Evolutionary conservation across 2,329 filamentous ascomycete species (phyloP).

Genomic region (Clarireedia homoeocarpa): DNA sequence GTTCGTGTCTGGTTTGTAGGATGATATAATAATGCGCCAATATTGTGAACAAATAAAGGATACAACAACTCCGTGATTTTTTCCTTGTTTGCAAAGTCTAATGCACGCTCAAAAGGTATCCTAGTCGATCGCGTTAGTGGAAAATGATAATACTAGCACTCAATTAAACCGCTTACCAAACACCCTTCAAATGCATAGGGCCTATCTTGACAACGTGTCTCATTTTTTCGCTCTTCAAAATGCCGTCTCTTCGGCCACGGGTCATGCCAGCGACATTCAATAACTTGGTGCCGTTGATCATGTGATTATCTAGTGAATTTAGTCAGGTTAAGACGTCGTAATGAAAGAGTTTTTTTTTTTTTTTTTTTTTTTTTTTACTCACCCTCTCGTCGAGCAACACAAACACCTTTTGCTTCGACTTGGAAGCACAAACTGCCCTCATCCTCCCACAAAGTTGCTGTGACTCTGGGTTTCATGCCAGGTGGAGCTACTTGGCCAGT

Average conservation of each 20-base stretch:
- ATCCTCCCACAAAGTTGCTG: conserved; percentile 95
- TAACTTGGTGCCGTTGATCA: conserved; percentile 98
- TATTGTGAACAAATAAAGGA: conserved; percentile 95
- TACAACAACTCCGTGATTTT: conserved; percentile 96
- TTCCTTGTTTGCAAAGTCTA: conserved; percentile 99
- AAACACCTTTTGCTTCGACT: conserved; percentile 92
- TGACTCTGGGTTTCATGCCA: conserved; percentile 93
- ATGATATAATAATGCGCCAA: conserved; percentile 87
- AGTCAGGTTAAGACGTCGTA: neutral
- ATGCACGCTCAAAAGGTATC: conserved; percentile 96
- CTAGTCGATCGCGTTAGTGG: conserved; percentile 37
- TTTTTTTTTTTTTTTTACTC: too few relatives aligned
- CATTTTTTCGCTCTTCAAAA: conserved; percentile 94
- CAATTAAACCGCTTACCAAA: conserved; percentile 62
- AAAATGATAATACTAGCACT: neutral
- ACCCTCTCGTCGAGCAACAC: conserved; percentile 91
- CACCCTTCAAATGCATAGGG: conserved; percentile 97
- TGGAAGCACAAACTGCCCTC: conserved; percentile 97
- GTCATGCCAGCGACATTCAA: conserved; percentile 98
- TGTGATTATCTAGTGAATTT: conserved; percentile 70
- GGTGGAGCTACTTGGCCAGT: conserved; percentile 90
- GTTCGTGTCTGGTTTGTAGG: conserved; percentile 79
- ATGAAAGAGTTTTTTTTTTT: too few relatives aligned
- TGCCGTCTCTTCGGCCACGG: conserved; percentile 86
- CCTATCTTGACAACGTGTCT: conserved; percentile 98